Percentiles rank a stretch among this genome's conserved stretches.
These are phyloP conservation scores for Torulaspora quercuum DNA, from an alignment of 805 yeast genomes.

Conservation along the genomic window DNA sequence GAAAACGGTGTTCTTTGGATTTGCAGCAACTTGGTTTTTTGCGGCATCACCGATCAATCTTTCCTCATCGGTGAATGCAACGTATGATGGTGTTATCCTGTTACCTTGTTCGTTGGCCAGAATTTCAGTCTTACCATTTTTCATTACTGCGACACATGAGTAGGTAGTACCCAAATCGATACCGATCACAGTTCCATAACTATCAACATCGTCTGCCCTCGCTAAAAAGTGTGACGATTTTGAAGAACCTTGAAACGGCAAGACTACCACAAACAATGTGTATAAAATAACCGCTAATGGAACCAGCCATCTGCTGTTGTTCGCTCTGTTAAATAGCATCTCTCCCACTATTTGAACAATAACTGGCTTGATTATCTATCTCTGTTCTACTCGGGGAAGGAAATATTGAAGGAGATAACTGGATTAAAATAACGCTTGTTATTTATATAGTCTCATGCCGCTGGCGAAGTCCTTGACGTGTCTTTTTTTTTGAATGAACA, in stretches of 20 bases:
- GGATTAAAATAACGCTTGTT: too few species aligned
- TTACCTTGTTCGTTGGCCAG: constrained; percentile 96
- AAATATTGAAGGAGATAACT: too few species aligned
- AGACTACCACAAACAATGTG: constrained; percentile 30
- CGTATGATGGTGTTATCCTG: constrained; percentile 94
- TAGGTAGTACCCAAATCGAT: constrained; percentile 97
- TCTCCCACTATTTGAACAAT: neutral
- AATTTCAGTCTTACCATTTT: constrained; percentile 83
- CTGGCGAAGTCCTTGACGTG: too few species aligned
- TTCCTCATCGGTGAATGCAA: constrained; percentile 88
- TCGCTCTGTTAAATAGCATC: constrained; percentile 16
- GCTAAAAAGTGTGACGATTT: constrained; percentile 33
- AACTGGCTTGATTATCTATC: neutral
- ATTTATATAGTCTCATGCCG: too few species aligned
- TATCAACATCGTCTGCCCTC: constrained; percentile 41
- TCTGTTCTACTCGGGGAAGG: too few species aligned
- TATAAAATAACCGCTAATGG: constrained; percentile 43
- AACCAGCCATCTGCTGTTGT: constrained; percentile 40
- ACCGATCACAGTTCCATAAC: constrained; percentile 73
- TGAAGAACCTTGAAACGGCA: constrained; percentile 31
- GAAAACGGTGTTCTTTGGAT: constrained; percentile 80
- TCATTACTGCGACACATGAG: constrained; percentile 91
- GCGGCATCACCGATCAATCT: constrained; percentile 96
- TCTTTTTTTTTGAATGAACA: constrained; percentile 4
- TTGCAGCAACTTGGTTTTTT: constrained; percentile 89